Evolutionary conservation across 345 rosid species (phyloP).

Genomic region (Ricinus communis): DNA sequence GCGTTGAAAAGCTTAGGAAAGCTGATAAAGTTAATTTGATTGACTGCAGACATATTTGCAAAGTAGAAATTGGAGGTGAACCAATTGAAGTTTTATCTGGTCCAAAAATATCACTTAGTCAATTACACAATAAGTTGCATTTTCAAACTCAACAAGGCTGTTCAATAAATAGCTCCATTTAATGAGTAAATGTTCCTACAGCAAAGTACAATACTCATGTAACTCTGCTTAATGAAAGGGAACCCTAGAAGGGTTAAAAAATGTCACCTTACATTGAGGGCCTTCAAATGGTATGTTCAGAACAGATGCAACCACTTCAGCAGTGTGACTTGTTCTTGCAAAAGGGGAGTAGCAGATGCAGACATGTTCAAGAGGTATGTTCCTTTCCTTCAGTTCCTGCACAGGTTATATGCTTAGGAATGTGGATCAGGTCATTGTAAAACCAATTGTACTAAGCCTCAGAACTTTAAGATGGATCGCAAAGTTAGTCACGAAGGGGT

Average conservation of each 20-base stretch:
- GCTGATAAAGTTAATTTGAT: not conserved
- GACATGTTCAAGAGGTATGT: slow-evolving; percentile 52
- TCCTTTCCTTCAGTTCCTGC: slow-evolving; percentile 71
- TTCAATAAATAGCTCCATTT: not conserved
- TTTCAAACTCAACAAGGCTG: not conserved
- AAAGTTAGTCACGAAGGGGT: not conserved
- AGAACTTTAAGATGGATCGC: not conserved
- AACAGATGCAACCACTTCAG: slow-evolving; percentile 63
- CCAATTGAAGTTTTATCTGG: too few relatives aligned
- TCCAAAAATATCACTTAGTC: not conserved
- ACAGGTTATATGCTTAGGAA: slow-evolving; percentile 11
- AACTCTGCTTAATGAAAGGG: not conserved
- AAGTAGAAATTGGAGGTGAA: too few relatives aligned
- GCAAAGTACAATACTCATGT: not conserved
- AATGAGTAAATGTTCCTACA: not conserved
- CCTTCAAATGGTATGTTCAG: slow-evolving; percentile 65
- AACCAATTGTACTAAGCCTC: not conserved
- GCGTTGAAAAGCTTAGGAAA: not conserved
- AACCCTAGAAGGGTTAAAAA: not conserved
- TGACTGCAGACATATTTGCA: too few relatives aligned
- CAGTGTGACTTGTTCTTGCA: slow-evolving; percentile 84
- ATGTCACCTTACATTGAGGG: slow-evolving; percentile 70
- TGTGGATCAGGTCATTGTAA: not conserved
- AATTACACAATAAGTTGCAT: not conserved
- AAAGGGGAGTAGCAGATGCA: slow-evolving; percentile 92